phyloP scores from a whole-genome alignment of 2,329 filamentous ascomycete species.

The Aspergillus sp. region DNA sequence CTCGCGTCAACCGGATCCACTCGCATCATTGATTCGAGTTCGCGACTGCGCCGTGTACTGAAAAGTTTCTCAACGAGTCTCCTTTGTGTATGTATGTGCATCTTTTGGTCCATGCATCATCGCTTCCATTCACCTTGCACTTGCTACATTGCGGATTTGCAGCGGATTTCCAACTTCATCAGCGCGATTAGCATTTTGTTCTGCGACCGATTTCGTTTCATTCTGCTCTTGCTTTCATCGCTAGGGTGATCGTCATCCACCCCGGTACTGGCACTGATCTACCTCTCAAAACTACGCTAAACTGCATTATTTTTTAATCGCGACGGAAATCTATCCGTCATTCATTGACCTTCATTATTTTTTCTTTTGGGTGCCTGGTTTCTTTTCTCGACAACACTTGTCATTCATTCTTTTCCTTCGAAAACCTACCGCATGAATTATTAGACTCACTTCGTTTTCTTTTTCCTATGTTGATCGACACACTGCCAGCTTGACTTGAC shows the following conservation, averaged over 20 bases:
- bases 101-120: conserved; percentile 2
- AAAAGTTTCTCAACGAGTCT: conserved; percentile 15
- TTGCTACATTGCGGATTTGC: conserved; percentile 6
- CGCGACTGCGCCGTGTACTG: conserved; percentile 14
- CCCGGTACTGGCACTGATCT: background rate
- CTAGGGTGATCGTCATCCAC: background rate
- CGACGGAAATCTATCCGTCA: background rate
- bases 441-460: conserved; percentile 6
- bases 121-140: conserved; percentile 3
- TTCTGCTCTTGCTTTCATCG: background rate
- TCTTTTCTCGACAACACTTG: conserved; percentile 5
- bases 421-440: conserved; percentile 11
- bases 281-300: conserved; percentile 2
- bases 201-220: background rate
- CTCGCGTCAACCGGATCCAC: conserved; percentile 31
- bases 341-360: conserved; percentile 8
- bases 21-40: conserved; percentile 25
- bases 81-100: conserved; percentile 9
- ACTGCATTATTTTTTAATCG: conserved; percentile 2
- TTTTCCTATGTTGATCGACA: conserved; percentile 17
- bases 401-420: conserved; percentile 10
- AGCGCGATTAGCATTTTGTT: conserved; percentile 9
- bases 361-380: conserved; percentile 3
- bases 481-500: conserved; percentile 7
- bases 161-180: conserved; percentile 1